Evolutionary conservation across 1,139 yeast species (phyloP).

Genomic region (Nakaseomyces nivariensis): DNA sequence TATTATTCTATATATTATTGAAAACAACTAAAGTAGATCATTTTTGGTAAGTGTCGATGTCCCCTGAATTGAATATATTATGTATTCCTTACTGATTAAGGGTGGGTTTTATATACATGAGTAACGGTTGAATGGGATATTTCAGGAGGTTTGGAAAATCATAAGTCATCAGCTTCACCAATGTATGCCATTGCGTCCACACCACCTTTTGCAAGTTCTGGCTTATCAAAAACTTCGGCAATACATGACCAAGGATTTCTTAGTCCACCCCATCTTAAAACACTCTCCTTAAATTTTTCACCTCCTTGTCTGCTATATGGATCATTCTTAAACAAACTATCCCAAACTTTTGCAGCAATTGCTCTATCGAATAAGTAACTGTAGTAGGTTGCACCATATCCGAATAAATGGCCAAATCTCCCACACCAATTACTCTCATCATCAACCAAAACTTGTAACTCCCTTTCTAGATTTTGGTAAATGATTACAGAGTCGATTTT

Average conservation of each 20-base stretch:
- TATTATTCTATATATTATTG: neutral
- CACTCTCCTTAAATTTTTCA: constrained; percentile 54
- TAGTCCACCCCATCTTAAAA: constrained; percentile 90
- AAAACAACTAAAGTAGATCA: neutral
- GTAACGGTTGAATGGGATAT: neutral
- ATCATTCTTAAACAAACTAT: constrained; percentile 51
- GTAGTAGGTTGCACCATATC: constrained; percentile 92
- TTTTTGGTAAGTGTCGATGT: neutral
- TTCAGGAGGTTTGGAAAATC: neutral
- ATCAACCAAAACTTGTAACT: constrained; percentile 50
- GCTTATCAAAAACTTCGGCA: constrained; percentile 64
- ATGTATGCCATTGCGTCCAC: constrained; percentile 63
- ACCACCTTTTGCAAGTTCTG: constrained; percentile 57
- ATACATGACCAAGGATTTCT: constrained; percentile 83
- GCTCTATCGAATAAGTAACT: constrained; percentile 88
- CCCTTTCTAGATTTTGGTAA: constrained; percentile 56
- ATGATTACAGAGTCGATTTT: constrained; percentile 40
- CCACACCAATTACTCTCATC: constrained; percentile 81
- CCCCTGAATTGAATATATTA: neutral
- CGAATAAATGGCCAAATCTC: constrained; percentile 83
- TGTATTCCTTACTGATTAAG: neutral
- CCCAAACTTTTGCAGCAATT: constrained; percentile 82
- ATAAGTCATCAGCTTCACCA: constrained; percentile 34
- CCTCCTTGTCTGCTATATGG: constrained; percentile 73
- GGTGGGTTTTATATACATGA: neutral